Evolutionary conservation across 441 rosid genomes (phyloP).

Genomic region (Macaranga tanarius): DNA sequence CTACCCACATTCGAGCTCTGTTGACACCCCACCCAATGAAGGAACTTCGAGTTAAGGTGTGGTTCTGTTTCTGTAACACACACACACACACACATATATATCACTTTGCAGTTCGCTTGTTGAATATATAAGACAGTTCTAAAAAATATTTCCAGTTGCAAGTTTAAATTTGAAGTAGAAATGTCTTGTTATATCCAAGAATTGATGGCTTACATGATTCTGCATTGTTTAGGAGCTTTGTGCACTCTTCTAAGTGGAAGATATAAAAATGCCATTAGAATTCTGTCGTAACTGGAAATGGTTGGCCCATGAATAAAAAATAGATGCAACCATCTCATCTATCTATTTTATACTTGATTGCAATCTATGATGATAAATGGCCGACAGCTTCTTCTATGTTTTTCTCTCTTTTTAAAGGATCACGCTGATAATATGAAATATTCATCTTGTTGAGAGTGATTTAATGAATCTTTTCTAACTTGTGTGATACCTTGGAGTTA

Average conservation of each 20-base stretch:
- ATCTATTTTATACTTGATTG: not conserved
- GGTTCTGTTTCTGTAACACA: not conserved
- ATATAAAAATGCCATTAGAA: conserved; percentile 10
- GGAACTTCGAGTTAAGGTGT: conserved; percentile 93
- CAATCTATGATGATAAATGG: not conserved
- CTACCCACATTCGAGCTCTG: conserved; percentile 78
- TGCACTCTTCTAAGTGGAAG: not conserved
- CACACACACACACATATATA: not conserved
- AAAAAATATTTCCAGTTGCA: not conserved
- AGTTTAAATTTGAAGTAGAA: not conserved
- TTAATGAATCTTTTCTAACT: not conserved
- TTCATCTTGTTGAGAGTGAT: not conserved
- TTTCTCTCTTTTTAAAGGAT: not conserved
- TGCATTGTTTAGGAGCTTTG: not conserved
- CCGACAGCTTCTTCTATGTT: not conserved
- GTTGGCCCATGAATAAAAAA: not conserved
- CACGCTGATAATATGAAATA: not conserved
- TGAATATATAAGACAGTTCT: not conserved
- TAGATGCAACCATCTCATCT: not conserved
- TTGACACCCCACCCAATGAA: conserved; percentile 98
- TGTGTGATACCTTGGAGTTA: not conserved
- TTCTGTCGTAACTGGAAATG: not conserved
- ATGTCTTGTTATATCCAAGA: not conserved
- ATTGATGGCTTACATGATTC: not conserved
- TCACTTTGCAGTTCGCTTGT: not conserved